Evolutionary conservation across 2,329 filamentous ascomycete species (phyloP), one percentile per base, ranked within the genome.

Genomic region (Parastagonospora avenae): DNA sequence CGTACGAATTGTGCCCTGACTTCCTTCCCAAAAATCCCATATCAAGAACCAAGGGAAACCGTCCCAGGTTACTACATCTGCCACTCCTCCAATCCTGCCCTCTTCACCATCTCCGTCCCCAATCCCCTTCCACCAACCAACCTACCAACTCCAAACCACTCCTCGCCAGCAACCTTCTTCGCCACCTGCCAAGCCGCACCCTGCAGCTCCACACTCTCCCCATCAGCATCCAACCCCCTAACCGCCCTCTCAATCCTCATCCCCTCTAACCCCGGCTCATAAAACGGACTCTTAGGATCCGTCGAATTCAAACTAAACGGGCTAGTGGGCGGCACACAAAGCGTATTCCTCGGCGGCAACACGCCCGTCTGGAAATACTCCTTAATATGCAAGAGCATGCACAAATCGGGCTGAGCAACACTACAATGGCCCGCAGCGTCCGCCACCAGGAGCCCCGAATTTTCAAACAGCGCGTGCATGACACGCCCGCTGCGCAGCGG

Each of bases 381-480:
- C 8, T 63, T 60, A 12, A 78, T 63, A 30, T 57, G 51, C 2
- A 42, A 47, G 2, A 71, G 59, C 1, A 70, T 73, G 50, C 77
- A 80, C 8, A 55, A 38, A 0, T 72, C 74, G 0, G 71, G 68
- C 0, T 59, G 56, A 2, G 73, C 66, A 5, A 75, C 51, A 0
- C 74, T 71, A 29, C 80, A 83, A 54, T 86, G 84, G 0, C 71
- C 69, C 2, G 62, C 61, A 11, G 54, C 57, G 50, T 82, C 75
- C 51, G 78, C 77, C 24, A 76, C 64, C 3, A 83, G 64, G 5
- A 82, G 66, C 2, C 63, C 67, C 12, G 75, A 78, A 1, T 76
- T 76, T 0, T 76, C 70, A 54, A 82, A 82, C 1, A 66, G 58
- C 14, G 44, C 57, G 4, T 68, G 64, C 74, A 77, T 77, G 33